Evolutionary conservation across 2,329 filamentous ascomycete genomes (phyloP), one percentile per base, ranked within the genome.

Genomic region (Endoconidiophora laricicola): DNA sequence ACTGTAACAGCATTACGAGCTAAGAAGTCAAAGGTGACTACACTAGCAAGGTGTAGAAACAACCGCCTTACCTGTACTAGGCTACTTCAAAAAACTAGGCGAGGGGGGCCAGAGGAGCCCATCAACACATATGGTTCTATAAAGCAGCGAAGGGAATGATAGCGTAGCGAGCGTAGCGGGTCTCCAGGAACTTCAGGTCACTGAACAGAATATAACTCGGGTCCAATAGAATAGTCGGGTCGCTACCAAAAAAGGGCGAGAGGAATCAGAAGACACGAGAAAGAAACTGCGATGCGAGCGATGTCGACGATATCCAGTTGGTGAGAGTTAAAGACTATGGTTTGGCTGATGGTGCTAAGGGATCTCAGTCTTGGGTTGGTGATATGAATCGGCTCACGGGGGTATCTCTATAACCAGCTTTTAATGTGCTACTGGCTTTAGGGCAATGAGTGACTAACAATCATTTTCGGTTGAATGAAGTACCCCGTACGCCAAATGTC

Each of bases 41-140:
- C 6, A 71, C 59, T 1, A 81, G 69, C 1, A 81, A 71, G 0
- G 77, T 78, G 62, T 72, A 81, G 2, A 82, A 67, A 59, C 73
- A 81, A 58, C 80, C 73, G 16, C 72, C 74, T 60, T 82, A 78
- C 61, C 80, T 68, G 54, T 71, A 72, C 76, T 76, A 81, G n/a
- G 71, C 62, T 56, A 73, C 74, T 63, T 73, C 76, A 56, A 76
- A 66, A 56, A 72, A 62, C 43, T 18, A 18, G 16, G 16, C 16
- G 16, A 18, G 16, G 16, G 16, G 16, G 16, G 2, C 16, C 16
- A 18, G 16, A 18, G 16, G 16, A 18, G 16, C 16, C 16, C 16
- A 18, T 1, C 16, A 18, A 18, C 16, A 18, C 16, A 18, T 2
- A 18, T 18, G 16, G 16, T 18, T 18, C 16, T 18, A 18, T 18